phyloP scores from a whole-genome alignment of 176 grass and related monocot species.

The Miscanthus lutarioriparius region DNA sequence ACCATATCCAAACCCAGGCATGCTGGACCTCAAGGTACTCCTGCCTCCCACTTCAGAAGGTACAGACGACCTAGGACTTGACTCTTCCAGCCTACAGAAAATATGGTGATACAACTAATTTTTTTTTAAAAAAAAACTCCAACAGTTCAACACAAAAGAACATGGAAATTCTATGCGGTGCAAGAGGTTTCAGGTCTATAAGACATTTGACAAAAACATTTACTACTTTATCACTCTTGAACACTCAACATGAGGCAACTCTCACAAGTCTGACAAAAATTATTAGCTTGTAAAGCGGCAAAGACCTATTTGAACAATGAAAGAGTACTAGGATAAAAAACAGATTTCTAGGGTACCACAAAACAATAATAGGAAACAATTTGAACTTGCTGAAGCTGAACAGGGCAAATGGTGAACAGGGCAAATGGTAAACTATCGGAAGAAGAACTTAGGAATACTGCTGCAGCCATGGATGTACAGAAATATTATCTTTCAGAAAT shows the following conservation, averaged over 20 bases:
- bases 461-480: neutral
- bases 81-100: constrained; percentile 73
- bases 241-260: neutral
- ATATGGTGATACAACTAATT: neutral
- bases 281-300: constrained; percentile 4
- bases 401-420: neutral
- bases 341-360: neutral
- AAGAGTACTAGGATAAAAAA: neutral
- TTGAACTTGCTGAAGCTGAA: neutral
- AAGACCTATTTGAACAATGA: neutral
- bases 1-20: constrained; percentile 41
- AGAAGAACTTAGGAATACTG: neutral
- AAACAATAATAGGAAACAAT: neutral
- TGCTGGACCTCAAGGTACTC: constrained; percentile 41
- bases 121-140: neutral
- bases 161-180: neutral
- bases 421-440: neutral
- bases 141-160: neutral
- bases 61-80: constrained; percentile 71
- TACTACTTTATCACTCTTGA: neutral
- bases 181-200: neutral
- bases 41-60: constrained; percentile 54
- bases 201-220: neutral
- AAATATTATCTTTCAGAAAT: neutral
- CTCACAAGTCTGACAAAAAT: neutral